Evolutionary conservation across 257 asterid species (phyloP), one percentile per base, ranked within the genome.

Genomic region (Plantago elongata): DNA sequence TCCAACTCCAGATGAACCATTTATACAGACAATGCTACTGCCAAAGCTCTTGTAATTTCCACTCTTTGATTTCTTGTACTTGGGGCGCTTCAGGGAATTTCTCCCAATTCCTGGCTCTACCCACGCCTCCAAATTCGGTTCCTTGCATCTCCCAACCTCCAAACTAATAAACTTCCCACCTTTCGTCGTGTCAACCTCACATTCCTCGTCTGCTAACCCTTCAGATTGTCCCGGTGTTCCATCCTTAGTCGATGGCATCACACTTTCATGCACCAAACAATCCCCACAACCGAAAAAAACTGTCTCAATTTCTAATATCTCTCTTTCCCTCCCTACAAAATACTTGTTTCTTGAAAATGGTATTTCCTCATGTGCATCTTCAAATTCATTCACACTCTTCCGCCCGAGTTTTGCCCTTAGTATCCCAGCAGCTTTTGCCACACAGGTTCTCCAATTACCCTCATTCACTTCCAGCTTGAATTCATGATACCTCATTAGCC

Each of bases 261-360:
- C 54, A 38, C 71, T 45, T 69, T 84, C 90, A 51, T 81, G 93
- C 62, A 74, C 92, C 45, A 65, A 46, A 63, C 49, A 54, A 61
- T 84, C 93, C 43, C 84, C 91, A 57, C 62, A 70, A 9, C 97
- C 88, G 46, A 87, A 90, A 55, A 90, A 81, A 0, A 87, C 77
- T 5, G 81, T 69, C 69, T 87, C 96, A 17, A 87, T 80, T 18
- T 87, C 97, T 70, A 64, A 42, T 17, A 90, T 68, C 29, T 90
- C 95, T 13, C 69, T 82, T 73, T 83, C 89, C 72, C 95, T 87
- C 58, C 96, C 97, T 0, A 80, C 81, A 62, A 90, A 84, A 58
- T 45, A 58, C 37, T 64, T 77, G 67, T 83, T 90, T 67, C 93
- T 84, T 7, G 80, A 79, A 71, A 84, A 90, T 4, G 96, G 95